Percentiles rank a stretch among this genome's conserved stretches.
These are phyloP conservation scores for Nymphaea thermarum DNA, from an alignment of 164 flowering plant species.

Conservation along the genomic window DNA sequence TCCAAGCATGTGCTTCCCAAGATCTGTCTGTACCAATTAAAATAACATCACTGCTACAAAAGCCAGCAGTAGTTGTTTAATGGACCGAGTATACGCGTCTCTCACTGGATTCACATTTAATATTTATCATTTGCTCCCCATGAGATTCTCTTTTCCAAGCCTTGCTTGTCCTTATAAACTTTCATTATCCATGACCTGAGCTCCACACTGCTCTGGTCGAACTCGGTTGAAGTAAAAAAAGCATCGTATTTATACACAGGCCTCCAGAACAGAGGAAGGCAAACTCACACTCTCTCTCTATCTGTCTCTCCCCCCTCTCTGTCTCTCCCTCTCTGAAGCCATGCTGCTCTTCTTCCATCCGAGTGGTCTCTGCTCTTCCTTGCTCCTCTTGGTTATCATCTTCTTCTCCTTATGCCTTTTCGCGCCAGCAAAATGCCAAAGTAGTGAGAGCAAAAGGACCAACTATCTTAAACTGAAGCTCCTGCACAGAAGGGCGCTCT, in stretches of 20 bases:
- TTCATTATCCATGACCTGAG: neutral
- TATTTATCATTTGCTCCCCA: neutral
- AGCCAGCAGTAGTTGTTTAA: neutral
- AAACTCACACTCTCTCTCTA: neutral
- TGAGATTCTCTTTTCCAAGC: neutral
- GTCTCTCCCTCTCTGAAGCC: too few relatives aligned
- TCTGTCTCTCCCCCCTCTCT: neutral
- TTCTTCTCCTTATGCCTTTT: too few relatives aligned
- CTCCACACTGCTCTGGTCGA: neutral
- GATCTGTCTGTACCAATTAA: too few relatives aligned
- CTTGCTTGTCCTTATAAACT: too few relatives aligned
- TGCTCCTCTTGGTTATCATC: too few relatives aligned
- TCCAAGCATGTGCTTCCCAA: too few relatives aligned
- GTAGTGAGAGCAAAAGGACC: neutral
- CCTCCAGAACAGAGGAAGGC: neutral
- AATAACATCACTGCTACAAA: too few relatives aligned
- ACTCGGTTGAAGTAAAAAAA: too few relatives aligned
- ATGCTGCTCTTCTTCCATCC: too few relatives aligned
- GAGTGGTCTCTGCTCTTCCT: too few relatives aligned
- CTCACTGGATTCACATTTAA: neutral
- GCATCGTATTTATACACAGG: too few relatives aligned
- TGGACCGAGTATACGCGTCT: neutral
- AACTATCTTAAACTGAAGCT: neutral
- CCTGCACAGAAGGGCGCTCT: neutral
- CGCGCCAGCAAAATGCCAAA: too few relatives aligned